These are phyloP conservation scores for Chloranthus sessilifolius DNA, from an alignment of 164 flowering plant genomes.

Conservation along the genomic window DNA sequence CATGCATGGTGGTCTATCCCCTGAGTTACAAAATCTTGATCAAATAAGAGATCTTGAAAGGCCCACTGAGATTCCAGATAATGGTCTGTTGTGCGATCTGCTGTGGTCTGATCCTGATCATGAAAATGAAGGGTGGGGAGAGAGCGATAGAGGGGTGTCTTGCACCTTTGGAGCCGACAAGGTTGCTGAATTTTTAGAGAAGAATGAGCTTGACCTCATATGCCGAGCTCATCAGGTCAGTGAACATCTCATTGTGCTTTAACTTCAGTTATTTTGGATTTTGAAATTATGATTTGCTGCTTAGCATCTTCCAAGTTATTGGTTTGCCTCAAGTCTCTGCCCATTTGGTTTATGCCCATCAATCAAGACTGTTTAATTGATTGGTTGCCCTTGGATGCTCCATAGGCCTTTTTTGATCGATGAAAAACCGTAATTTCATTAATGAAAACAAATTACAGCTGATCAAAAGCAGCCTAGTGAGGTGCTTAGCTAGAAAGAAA, in stretches of 20 bases:
- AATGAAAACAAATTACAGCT: too few relatives aligned
- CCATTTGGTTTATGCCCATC: too few relatives aligned
- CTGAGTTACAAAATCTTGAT: constrained; percentile 30
- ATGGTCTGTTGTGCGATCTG: constrained; percentile 45
- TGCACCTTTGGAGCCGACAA: constrained; percentile 43
- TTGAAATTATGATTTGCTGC: neutral
- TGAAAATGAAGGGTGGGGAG: constrained; percentile 36
- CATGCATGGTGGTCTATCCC: constrained; percentile 59
- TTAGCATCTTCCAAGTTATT: too few relatives aligned
- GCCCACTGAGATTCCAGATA: constrained; percentile 48
- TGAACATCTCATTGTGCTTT: neutral
- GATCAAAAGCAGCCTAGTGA: too few relatives aligned
- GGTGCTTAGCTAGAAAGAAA: too few relatives aligned
- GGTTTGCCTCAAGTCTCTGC: too few relatives aligned
- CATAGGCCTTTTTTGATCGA: too few relatives aligned
- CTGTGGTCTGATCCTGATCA: constrained; percentile 56
- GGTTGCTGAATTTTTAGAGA: constrained; percentile 39
- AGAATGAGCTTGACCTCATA: constrained; percentile 43
- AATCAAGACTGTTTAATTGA: too few relatives aligned
- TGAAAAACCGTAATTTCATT: too few relatives aligned
- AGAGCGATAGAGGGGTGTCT: constrained; percentile 46
- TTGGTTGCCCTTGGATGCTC: too few relatives aligned
- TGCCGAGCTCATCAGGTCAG: constrained; percentile 57
- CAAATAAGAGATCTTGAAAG: constrained; percentile 35
- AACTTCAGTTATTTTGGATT: neutral